phyloP scores from a whole-genome alignment of 768 basidiomycete genomes.

The Leucocoprinus leucothites region DNA sequence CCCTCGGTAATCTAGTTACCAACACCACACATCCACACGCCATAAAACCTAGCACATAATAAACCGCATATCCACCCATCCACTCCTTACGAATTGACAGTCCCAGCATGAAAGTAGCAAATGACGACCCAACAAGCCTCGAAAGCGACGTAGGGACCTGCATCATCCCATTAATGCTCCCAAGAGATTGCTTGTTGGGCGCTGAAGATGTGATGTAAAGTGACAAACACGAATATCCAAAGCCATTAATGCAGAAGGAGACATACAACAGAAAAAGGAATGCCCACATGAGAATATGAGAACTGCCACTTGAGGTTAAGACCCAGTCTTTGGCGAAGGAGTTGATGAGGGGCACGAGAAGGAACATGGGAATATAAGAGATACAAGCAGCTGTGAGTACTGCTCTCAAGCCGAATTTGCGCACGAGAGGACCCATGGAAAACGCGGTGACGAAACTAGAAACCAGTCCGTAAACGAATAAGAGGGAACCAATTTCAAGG shows the following conservation, averaged over 20 bases:
- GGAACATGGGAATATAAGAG: conserved; percentile 33
- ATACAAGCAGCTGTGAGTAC: conserved; percentile 37
- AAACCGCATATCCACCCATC: conserved; percentile 49
- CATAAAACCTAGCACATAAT: conserved; percentile 36
- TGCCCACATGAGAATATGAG: no score
- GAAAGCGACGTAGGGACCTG: conserved; percentile 48
- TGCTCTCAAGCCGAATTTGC: conserved; percentile 17
- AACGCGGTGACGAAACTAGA: no score
- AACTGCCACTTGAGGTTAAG: conserved; percentile 17
- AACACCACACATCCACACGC: conserved; percentile 33
- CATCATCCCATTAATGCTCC: conserved; percentile 55
- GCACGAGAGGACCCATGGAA: no score
- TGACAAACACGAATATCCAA: no score
- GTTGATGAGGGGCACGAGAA: conserved; percentile 45
- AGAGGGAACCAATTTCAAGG: conserved; percentile 57
- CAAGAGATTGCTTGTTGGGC: conserved; percentile 50
- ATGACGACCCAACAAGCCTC: conserved; percentile 49
- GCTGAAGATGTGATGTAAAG: conserved; percentile 50
- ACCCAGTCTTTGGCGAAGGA: conserved; percentile 30
- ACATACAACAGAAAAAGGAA: no score
- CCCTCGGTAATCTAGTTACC: conserved; percentile 16
- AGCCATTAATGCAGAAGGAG: no score
- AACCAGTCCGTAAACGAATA: conserved; percentile 17
- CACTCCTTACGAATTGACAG: conserved; percentile 45
- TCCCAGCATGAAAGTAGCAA: conserved; percentile 52